These are phyloP conservation scores for Herpotrichia juniperi DNA, from an alignment of 2,329 filamentous ascomycete genomes.

Conservation along the genomic window DNA sequence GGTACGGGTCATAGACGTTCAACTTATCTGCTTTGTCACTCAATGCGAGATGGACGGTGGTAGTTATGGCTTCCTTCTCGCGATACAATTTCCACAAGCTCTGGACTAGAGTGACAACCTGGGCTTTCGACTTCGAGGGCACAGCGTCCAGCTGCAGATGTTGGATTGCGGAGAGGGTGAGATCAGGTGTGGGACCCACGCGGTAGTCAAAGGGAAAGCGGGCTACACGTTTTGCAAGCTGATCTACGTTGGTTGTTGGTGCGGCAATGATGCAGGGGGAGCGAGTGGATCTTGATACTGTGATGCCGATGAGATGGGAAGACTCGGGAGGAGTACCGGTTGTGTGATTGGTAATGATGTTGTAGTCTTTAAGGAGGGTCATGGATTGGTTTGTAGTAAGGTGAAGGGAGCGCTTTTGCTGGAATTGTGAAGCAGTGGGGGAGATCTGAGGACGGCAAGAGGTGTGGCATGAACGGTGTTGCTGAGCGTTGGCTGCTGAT, in stretches of 20 bases:
- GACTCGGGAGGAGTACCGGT: constrained; percentile 33
- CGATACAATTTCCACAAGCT: constrained; percentile 65
- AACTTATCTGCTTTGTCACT: constrained; percentile 47
- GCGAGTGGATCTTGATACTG: constrained; percentile 67
- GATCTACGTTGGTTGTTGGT: constrained; percentile 52
- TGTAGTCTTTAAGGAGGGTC: constrained; percentile 60
- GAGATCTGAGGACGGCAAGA: constrained; percentile 21
- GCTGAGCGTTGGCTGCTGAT: constrained; percentile 46
- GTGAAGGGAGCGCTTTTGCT: constrained; percentile 60
- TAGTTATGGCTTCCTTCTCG: constrained; percentile 68
- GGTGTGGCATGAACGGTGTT: constrained; percentile 58
- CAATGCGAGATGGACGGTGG: constrained; percentile 58
- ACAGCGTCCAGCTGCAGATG: constrained; percentile 61
- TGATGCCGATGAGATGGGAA: constrained; percentile 64
- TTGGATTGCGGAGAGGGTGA: constrained; percentile 51
- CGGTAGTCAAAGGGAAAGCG: constrained; percentile 69
- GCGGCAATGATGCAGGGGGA: constrained; percentile 70
- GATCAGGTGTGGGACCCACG: constrained; percentile 46
- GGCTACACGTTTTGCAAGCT: constrained; percentile 52
- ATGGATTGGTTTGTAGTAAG: constrained; percentile 61
- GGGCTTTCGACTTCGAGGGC: constrained; percentile 50
- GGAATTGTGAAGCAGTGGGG: constrained; percentile 4
- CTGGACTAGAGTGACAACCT: constrained; percentile 58
- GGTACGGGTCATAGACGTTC: constrained; percentile 60
- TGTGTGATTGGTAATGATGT: constrained; percentile 54